These are phyloP conservation scores for Colletotrichum tamarilloi DNA, from an alignment of 2,329 filamentous ascomycete genomes.

Conservation along the genomic window DNA sequence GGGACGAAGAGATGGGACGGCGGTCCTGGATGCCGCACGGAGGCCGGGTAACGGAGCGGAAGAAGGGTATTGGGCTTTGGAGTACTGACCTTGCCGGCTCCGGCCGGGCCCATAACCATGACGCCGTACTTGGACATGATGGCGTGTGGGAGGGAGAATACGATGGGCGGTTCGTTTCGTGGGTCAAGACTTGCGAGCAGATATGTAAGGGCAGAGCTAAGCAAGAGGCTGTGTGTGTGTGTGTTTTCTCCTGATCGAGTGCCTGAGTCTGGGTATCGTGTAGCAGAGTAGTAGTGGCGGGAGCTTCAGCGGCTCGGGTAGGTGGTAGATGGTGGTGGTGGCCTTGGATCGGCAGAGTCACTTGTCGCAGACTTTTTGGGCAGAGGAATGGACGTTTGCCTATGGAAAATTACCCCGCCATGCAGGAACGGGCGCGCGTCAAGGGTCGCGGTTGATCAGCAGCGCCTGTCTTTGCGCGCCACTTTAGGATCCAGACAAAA, in stretches of 20 bases:
- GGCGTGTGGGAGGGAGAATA: conserved; percentile 26
- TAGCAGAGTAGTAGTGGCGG: background rate
- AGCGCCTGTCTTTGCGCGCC: conserved; percentile 12
- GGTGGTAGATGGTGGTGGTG: background rate
- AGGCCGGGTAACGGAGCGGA: conserved; percentile 5
- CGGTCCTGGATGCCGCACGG: conserved; percentile 1
- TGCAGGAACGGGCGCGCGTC: conserved; percentile 34
- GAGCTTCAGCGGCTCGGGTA: background rate
- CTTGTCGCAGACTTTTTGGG: conserved; percentile 13
- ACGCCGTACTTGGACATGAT: conserved; percentile 93
- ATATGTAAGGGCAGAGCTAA: conserved; percentile 16
- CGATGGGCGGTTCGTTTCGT: background rate
- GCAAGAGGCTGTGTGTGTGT: background rate
- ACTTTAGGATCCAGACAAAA: background rate
- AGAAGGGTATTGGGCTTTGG: conserved; percentile 7
- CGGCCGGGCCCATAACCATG: conserved; percentile 95
- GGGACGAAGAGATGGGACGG: background rate
- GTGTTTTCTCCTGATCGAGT: background rate
- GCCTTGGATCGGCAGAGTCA: conserved; percentile 4
- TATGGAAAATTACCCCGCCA: conserved; percentile 35
- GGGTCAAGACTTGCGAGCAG: background rate
- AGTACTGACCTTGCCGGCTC: conserved; percentile 81
- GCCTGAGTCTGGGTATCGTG: background rate
- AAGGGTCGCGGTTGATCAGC: conserved; percentile 32
- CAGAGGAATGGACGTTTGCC: conserved; percentile 15